A percentile compares a stretch with the other conserved stretches of the same genome.
phyloP scores from a whole-genome alignment of 1,284 basidiomycete genomes.

The Hortiboletus rubellus region DNA sequence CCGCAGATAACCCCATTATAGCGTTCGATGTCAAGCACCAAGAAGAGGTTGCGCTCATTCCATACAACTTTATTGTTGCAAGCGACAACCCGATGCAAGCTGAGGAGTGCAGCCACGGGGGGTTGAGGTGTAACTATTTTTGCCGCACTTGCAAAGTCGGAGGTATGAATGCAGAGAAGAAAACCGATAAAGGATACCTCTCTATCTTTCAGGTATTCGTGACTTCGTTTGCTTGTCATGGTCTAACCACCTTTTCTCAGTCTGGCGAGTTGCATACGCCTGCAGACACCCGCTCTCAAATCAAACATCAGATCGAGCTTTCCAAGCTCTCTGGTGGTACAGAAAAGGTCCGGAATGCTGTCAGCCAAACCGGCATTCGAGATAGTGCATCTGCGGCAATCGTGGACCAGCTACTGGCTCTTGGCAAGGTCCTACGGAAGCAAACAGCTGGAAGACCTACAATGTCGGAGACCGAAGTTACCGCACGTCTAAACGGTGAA shows the following conservation, averaged over 20 bases:
- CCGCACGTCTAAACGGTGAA: neutral
- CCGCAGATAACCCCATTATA: neutral
- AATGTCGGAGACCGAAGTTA: constrained; percentile 1
- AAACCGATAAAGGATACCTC: constrained; percentile 20
- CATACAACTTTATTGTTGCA: constrained; percentile 25
- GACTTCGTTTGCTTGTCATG: neutral
- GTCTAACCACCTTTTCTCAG: neutral
- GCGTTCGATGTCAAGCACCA: constrained; percentile 22
- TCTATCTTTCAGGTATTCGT: constrained; percentile 18
- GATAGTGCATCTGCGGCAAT: constrained; percentile 4
- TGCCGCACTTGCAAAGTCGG: constrained; percentile 34
- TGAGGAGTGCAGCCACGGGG: constrained; percentile 25
- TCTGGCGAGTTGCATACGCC: constrained; percentile 6
- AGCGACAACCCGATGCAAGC: constrained; percentile 31
- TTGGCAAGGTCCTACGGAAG: constrained; percentile 3
- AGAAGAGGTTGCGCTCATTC: constrained; percentile 26
- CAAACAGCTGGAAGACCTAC: neutral
- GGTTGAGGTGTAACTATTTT: constrained; percentile 30
- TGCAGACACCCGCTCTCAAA: constrained; percentile 3
- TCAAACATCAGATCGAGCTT: constrained; percentile 11
- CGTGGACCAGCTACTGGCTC: neutral
- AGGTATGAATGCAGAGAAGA: constrained; percentile 26
- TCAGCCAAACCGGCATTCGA: constrained; percentile 1
- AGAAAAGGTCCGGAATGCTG: constrained; percentile 2
- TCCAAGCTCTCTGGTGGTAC: constrained; percentile 5